Percentiles rank a stretch among this genome's conserved stretches.
phyloP scores from a whole-genome alignment of 2,329 filamentous ascomycete genomes.

The Tolypocladium tropicale region DNA sequence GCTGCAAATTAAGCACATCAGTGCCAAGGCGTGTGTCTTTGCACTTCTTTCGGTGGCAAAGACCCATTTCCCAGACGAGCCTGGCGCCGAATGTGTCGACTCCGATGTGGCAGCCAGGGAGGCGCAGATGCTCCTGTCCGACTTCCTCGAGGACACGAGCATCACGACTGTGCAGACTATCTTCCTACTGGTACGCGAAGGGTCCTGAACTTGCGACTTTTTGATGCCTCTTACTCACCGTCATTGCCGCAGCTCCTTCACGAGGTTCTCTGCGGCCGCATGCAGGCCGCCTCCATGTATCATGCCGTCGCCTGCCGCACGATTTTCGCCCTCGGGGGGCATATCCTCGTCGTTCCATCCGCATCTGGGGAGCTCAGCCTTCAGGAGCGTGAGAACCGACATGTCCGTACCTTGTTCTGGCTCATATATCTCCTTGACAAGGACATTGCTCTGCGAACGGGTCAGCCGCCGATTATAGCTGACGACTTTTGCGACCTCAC shows the following conservation, averaged over 20 bases:
- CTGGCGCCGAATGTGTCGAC: conserved; percentile 19
- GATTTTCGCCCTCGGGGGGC: conserved; percentile 37
- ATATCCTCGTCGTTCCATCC: conserved; percentile 16
- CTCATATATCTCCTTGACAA: conserved; percentile 44
- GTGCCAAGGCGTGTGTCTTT: conserved; percentile 35
- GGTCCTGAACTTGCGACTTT: neutral
- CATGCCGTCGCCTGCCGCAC: conserved; percentile 34
- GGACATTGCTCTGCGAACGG: conserved; percentile 41
- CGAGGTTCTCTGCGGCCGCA: conserved; percentile 32
- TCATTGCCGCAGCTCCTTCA: conserved; percentile 23
- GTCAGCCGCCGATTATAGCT: conserved; percentile 38
- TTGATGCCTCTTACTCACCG: neutral
- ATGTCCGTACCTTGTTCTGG: conserved; percentile 40
- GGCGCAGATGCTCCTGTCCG: conserved; percentile 29
- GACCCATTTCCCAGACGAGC: conserved; percentile 9
- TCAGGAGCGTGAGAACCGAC: conserved; percentile 17
- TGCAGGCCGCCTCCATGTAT: conserved; percentile 33
- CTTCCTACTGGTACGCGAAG: conserved; percentile 34
- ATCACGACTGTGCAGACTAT: conserved; percentile 33
- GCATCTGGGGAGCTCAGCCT: conserved; percentile 6
- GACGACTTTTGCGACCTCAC: conserved; percentile 44
- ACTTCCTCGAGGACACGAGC: conserved; percentile 30
- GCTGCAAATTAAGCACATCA: conserved; percentile 15
- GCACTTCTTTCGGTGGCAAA: conserved; percentile 32
- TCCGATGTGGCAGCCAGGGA: conserved; percentile 28